A percentile compares a stretch with the other conserved stretches of the same genome.
phyloP scores from a whole-genome alignment of 1,284 basidiomycete genomes.

The Apiotrichum akiyoshidainum region DNA sequence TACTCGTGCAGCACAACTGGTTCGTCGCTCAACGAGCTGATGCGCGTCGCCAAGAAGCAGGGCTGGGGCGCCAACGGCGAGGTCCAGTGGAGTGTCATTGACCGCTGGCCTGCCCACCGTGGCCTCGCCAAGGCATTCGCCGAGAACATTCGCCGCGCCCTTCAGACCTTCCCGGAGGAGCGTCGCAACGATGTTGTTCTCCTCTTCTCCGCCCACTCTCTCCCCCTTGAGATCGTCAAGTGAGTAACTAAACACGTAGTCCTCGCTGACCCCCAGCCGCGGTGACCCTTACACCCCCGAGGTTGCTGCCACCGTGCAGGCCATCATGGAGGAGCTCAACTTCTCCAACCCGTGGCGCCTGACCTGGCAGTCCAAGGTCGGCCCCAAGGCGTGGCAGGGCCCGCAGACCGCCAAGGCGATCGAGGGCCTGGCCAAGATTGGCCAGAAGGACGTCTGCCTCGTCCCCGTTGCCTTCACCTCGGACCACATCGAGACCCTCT shows the following conservation, averaged over 20 bases:
- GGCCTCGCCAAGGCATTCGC: conserved; percentile 92
- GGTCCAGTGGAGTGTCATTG: conserved; percentile 95
- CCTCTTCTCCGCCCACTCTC: conserved; percentile 94
- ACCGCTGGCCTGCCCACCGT: conserved; percentile 93
- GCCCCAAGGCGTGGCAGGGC: conserved; percentile 97
- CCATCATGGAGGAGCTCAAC: conserved; percentile 79
- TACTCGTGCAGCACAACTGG: conserved; percentile 98
- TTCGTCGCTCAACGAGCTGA: conserved; percentile 92
- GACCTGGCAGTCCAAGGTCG: conserved; percentile 98
- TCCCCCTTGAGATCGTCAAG: conserved; percentile 96
- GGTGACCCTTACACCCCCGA: conserved; percentile 97
- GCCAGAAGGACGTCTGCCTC: conserved; percentile 80
- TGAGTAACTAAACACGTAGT: conserved; percentile 20
- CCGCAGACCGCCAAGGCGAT: conserved; percentile 90
- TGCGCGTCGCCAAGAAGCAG: conserved; percentile 55
- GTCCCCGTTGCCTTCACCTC: conserved; percentile 98
- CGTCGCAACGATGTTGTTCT: conserved; percentile 71
- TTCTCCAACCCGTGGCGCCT: conserved; percentile 74
- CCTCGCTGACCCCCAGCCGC: conserved; percentile 64
- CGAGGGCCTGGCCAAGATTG: conserved; percentile 85
- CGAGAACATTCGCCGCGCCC: conserved; percentile 77
- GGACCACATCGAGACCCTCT: conserved; percentile 98
- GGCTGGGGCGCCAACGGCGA: conserved; percentile 53
- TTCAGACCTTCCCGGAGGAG: conserved; percentile 74
- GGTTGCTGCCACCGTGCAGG: conserved; percentile 87